Evolutionary conservation across 1,139 yeast species (phyloP).

Genomic region (Wickerhamomyces sp.): DNA sequence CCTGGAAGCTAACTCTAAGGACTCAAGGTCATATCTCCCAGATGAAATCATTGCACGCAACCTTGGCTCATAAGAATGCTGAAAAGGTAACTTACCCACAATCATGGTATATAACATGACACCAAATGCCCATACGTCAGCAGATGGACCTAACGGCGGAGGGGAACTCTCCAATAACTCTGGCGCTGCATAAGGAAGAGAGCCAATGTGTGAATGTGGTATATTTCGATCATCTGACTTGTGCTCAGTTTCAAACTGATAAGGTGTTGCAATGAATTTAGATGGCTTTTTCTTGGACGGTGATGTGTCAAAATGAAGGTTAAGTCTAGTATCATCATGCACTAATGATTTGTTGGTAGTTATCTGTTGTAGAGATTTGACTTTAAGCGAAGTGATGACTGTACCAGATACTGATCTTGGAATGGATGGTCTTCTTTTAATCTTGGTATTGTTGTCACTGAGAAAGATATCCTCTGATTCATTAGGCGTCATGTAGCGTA

Average conservation of each 20-base stretch:
- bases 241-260: conserved; percentile 5
- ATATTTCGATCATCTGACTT: conserved; percentile 20
- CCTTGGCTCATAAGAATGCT: conserved; percentile 76
- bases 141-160: conserved; percentile 65
- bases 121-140: conserved; percentile 92
- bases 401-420: conserved; percentile 42
- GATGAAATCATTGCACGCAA: conserved; percentile 67
- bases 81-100: conserved; percentile 75
- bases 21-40: conserved; percentile 51
- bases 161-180: conserved; percentile 67
- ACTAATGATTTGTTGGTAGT: conserved; percentile 21
- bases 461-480: conserved; percentile 21
- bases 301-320: conserved; percentile 3
- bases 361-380: conserved; percentile 19
- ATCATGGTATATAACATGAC: conserved; percentile 70
- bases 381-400: conserved; percentile 9
- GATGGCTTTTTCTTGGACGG: conserved; percentile 3
- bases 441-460: conserved; percentile 1
- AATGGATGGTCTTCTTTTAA: conserved; percentile 27
- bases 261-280: conserved; percentile 9
- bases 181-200: conserved; percentile 90
- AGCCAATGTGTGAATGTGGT: conserved; percentile 75
- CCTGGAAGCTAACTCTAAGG: conserved; percentile 32
- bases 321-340: conserved; percentile 27
- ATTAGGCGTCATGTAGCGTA: conserved; percentile 28